Percentiles rank a stretch among this genome's conserved stretches.
phyloP scores from a whole-genome alignment of 305 asterid species.

The Fraxinus baroniana region DNA sequence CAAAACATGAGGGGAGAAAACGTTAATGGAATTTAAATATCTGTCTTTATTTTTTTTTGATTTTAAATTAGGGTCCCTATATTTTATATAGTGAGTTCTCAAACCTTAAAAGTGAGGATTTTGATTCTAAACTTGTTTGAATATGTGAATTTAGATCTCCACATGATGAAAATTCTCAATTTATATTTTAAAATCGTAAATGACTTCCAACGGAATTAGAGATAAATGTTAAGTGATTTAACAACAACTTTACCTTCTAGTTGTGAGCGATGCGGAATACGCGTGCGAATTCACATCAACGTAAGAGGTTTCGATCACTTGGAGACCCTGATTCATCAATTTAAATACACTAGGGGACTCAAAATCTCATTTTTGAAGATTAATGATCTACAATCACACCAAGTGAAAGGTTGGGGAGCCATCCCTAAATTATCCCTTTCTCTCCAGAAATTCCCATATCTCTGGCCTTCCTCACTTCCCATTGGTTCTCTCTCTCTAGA shows the following conservation, averaged over 20 bases:
- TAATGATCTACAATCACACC: background rate
- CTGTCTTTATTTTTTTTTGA: too few species aligned
- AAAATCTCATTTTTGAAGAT: too few species aligned
- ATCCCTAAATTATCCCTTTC: background rate
- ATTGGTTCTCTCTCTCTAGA: background rate
- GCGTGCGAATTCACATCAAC: background rate
- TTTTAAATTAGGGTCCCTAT: too few species aligned
- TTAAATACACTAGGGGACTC: background rate
- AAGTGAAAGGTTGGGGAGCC: background rate
- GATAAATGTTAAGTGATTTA: background rate
- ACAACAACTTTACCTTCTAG: background rate
- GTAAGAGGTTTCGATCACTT: background rate
- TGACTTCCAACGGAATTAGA: background rate
- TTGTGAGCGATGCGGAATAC: background rate
- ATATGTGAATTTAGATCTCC: background rate
- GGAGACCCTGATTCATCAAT: background rate
- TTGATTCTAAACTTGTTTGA: background rate
- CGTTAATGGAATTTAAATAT: too few species aligned
- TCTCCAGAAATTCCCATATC: background rate
- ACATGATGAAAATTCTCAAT: background rate
- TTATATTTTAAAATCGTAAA: too few species aligned
- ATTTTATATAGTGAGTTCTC: background rate
- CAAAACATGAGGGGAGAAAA: too few species aligned
- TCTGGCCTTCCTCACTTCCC: background rate
- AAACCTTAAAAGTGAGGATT: background rate